Base-by-base conservation (phyloP, 371 early-diverging fungal genomes). In the Mortierella sp. region DNA sequence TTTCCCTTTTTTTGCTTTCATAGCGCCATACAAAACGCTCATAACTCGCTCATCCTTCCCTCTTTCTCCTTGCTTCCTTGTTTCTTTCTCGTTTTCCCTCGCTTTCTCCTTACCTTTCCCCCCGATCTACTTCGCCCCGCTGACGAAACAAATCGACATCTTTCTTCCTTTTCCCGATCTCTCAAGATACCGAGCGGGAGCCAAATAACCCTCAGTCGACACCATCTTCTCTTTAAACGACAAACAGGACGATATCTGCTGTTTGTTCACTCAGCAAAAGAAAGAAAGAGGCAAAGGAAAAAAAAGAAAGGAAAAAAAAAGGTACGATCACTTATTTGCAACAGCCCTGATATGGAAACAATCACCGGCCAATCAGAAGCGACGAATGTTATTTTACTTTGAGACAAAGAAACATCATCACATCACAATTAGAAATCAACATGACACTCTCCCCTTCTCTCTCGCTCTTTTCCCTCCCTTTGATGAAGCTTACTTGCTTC, bases 331-430 rank as follows among this genome's bases (percentile, higher is more conserved):
- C 53, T 46, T 13, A 1, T 31, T 59, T 59, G 64, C 64, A 64
- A 64, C 64, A 61, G 61, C 61, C 59, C 61, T 61, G 61, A 61
- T 31, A 31, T 16, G 31, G 16, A 34, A 37, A 21, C 4, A 37
- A 64, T 34, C 16, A 31, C 14, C 10, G 21, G 40, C 64, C 64
- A 34, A 64, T 64, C 64, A 64, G 21, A 64, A 6, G 2, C 24
- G 37, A 9, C 21, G 64, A 64, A 64, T 64, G 34, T 64, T 64
- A 64, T 64, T 64, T 64, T 64, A 37, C 9, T 64, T 21, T 64
- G 64, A 64, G 64, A 64, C 64, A 64, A 64, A 64, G 64, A 64
- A 64, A 64, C 64, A 64, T 31, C 61, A 50, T 24, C 53, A 53
- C 24, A 64, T 37, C 64, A 21, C 37, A 19, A 37, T 64, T 37